Conservation (phyloP, 2,329 filamentous ascomycete genomes). For the Colletotrichum sp. region DNA sequence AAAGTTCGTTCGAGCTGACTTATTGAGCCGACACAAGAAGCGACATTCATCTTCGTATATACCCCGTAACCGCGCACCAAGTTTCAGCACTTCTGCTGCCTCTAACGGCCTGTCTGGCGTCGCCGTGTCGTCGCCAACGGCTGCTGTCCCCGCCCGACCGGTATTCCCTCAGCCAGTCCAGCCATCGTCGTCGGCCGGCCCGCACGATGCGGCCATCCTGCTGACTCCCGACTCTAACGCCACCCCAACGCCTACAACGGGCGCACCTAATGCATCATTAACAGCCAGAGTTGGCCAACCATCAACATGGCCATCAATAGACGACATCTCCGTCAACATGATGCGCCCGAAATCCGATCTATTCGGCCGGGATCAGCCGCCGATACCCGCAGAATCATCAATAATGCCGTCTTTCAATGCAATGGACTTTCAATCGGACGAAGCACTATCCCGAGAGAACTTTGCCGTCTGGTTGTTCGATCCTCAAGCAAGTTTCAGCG, state of each 20-base stretch:
- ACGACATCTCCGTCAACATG: slow-evolving; percentile 37
- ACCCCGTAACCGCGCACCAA: slow-evolving; percentile 55
- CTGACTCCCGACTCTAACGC: slow-evolving; percentile 44
- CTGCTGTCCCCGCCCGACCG: slow-evolving; percentile 20
- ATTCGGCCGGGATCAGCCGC: slow-evolving; percentile 34
- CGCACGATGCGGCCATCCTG: slow-evolving; percentile 52
- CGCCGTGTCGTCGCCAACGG: slow-evolving; percentile 20
- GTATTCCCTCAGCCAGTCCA: slow-evolving; percentile 14
- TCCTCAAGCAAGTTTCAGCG: slow-evolving; percentile 43
- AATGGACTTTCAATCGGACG: slow-evolving; percentile 38
- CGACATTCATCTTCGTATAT: slow-evolving; percentile 63
- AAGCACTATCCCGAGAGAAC: slow-evolving; percentile 43
- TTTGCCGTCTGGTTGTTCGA: slow-evolving; percentile 60
- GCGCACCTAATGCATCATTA: slow-evolving; percentile 12
- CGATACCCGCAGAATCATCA: slow-evolving; percentile 35
- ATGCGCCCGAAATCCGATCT: slow-evolving; percentile 42
- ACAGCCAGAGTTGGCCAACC: slow-evolving; percentile 26
- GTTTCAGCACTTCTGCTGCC: slow-evolving; percentile 45
- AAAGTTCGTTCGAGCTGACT: slow-evolving; percentile 79
- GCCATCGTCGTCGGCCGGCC: slow-evolving; percentile 36
- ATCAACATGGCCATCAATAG: slow-evolving; percentile 38
- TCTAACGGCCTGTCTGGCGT: neutral
- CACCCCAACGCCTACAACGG: slow-evolving; percentile 29
- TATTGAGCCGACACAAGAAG: slow-evolving; percentile 72
- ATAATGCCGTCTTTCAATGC: slow-evolving; percentile 36